Base-by-base conservation (phyloP, 2,329 filamentous ascomycete genomes). In the Curvularia eragrostidis region DNA sequence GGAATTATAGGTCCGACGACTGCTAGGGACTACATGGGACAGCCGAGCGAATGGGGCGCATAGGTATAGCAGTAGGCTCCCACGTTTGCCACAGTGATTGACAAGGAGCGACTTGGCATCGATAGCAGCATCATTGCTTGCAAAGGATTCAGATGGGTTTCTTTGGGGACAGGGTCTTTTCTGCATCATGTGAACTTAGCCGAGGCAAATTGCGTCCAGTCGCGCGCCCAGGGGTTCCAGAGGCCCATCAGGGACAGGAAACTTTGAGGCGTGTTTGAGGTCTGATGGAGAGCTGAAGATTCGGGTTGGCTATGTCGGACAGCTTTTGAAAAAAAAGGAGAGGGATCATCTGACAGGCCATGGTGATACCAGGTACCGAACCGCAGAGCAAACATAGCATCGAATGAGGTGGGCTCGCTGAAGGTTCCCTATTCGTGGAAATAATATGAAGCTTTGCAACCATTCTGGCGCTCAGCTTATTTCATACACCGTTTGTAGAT, bases 1-100 rank as follows among this genome's bases (percentile, higher is more conserved):
- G 42, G 34, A 10, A 32, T 21, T 26, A 42, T 52, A 52, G 41
- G 5, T 46, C 54, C 54, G 41, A 38, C n/a, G 26, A 13, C 34
- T 18, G 10, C 28, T 42, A 28, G 19, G 32, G 19, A 41, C 24
- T 15, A n/a, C 15, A 18, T 13, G 30, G 26, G 18, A 38, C 26
- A 15, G 12, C 34, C 21, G 5, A 23, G 26, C 15, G 21, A 49
- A 34, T n/a, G 44, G 36, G 34, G 26, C 18, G n/a, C 34, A n/a
- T n/a, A n/a, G n/a, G 6, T 28, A 44, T n/a, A 15, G 34, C 15
- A 13, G 13, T 42, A 23, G 4, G 9, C 24, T 34, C 13, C 28
- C 30, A 24, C 15, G 30, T 36, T 44, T 46, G 5, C 18, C 38
- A 26, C 52, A 21, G 8, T 21, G 28, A 18, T 34, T 21, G 9